phyloP scores from a whole-genome alignment of 306 rosid species.

The Mimosa bimucronata region DNA sequence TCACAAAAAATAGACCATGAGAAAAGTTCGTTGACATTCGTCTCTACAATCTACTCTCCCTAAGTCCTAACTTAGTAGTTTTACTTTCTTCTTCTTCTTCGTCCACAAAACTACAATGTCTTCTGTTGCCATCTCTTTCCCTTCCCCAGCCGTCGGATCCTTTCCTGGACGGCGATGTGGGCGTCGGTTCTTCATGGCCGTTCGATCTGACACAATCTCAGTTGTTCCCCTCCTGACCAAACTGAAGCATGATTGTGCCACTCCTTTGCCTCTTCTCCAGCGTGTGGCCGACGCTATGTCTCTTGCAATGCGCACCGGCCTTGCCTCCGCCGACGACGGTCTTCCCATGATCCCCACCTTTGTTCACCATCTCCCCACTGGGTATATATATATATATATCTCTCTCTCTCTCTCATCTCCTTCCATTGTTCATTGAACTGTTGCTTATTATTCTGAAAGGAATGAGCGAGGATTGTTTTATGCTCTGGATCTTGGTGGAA shows the following conservation, averaged over 20 bases:
- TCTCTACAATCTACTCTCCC: neutral
- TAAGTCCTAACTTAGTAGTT: too few species aligned
- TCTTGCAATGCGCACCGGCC: conserved; percentile 77
- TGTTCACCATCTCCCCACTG: conserved; percentile 80
- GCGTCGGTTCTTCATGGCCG: conserved; percentile 55
- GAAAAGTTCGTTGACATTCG: neutral
- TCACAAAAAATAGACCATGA: neutral
- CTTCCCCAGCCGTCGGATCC: conserved; percentile 51
- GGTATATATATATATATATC: conserved; percentile 46
- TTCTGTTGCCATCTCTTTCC: conserved; percentile 39
- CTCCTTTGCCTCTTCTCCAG: conserved; percentile 73
- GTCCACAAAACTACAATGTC: conserved; percentile 47
- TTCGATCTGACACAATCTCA: conserved; percentile 61
- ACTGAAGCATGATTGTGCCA: conserved; percentile 65
- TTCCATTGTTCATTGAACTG: neutral
- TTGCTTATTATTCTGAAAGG: conserved; percentile 41
- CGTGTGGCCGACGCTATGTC: conserved; percentile 75
- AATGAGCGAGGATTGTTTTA: conserved; percentile 88
- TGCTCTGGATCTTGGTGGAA: conserved; percentile 97
- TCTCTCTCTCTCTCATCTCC: neutral
- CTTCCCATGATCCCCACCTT: conserved; percentile 92
- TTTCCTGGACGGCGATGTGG: conserved; percentile 36
- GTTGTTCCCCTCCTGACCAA: conserved; percentile 53
- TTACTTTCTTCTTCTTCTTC: neutral
- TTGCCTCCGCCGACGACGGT: conserved; percentile 51